Conservation (phyloP, 2,329 filamentous ascomycete species). For the Aureobasidium sp. region DNA sequence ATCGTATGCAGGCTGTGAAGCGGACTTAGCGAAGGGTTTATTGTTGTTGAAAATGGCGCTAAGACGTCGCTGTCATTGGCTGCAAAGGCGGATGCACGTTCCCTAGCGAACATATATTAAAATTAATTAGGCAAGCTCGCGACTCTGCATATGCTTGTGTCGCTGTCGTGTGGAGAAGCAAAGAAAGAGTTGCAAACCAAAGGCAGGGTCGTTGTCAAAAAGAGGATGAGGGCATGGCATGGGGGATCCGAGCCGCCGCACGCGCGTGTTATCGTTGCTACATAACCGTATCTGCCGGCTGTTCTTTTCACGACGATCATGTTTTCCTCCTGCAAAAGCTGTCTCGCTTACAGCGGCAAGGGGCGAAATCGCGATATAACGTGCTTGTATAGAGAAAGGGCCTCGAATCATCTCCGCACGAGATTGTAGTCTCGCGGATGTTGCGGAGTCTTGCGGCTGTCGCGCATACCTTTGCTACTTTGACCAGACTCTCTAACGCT, state of each 20-base stretch:
- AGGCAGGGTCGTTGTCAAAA: too few species aligned
- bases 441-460: background rate
- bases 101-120: constrained; percentile 1
- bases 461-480: background rate
- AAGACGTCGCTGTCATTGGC: constrained; percentile 5
- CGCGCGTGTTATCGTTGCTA: background rate
- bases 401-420: background rate
- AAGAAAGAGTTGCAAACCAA: background rate
- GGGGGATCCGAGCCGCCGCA: background rate
- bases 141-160: background rate
- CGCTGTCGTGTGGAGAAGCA: background rate
- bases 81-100: background rate
- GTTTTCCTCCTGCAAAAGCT: too few species aligned
- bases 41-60: background rate
- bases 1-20: constrained; percentile 1
- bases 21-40: background rate
- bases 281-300: background rate
- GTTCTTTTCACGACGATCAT: background rate
- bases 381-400: background rate
- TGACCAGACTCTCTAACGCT: background rate
- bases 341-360: background rate
- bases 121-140: background rate
- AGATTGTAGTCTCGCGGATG: background rate
- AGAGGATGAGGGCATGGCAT: background rate
- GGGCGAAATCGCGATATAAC: background rate